Evolutionary conservation across 768 basidiomycete species (phyloP).

Genomic region (Tylopilus sp.): DNA sequence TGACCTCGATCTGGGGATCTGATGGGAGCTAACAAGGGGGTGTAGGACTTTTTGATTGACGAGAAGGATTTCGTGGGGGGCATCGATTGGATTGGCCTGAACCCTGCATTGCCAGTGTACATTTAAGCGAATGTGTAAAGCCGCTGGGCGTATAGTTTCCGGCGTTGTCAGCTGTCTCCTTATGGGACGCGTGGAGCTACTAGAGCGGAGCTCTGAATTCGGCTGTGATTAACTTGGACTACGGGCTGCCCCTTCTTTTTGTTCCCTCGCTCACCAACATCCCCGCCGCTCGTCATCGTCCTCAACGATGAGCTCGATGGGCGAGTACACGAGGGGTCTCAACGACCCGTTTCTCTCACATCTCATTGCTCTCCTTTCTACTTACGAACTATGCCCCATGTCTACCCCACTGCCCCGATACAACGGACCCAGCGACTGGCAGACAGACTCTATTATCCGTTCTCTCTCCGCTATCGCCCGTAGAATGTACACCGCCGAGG

Average conservation of each 20-base stretch:
- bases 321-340: constrained; percentile 17
- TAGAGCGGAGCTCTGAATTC: constrained; percentile 21
- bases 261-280: constrained; percentile 8
- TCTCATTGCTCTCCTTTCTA: constrained; percentile 54
- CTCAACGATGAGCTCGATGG: constrained; percentile 35
- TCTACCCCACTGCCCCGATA: constrained; percentile 51
- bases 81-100: constrained; percentile 68
- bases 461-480: constrained; percentile 48
- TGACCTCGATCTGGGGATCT: constrained; percentile 1
- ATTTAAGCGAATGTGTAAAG: constrained; percentile 39
- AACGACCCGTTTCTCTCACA: constrained; percentile 47
- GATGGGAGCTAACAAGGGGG: constrained; percentile 7
- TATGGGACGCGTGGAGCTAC: not conserved
- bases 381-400: constrained; percentile 54
- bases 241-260: constrained; percentile 2
- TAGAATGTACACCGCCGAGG: constrained; percentile 57
- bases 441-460: constrained; percentile 54
- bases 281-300: constrained; percentile 10
- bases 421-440: constrained; percentile 54
- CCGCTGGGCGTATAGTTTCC: too few relatives aligned
- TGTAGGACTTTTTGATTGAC: constrained; percentile 81
- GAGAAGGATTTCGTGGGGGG: constrained; percentile 68
- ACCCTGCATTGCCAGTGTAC: constrained; percentile 79
- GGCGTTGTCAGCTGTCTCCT: not conserved
- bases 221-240: not conserved